These are phyloP conservation scores for Penicillium chermesinum DNA, from an alignment of 495 filamentous ascomycete species.

Conservation along the genomic window DNA sequence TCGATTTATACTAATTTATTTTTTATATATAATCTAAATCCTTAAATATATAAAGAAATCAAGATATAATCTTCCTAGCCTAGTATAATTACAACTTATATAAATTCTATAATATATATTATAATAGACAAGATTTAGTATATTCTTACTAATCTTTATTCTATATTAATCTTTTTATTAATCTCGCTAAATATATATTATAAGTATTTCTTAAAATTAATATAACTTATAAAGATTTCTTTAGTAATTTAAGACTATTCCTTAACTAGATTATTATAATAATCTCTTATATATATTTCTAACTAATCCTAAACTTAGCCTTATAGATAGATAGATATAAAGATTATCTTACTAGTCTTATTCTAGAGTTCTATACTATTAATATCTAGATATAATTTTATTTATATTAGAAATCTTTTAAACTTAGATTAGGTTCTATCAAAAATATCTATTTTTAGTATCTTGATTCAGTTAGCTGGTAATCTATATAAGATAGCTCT, in stretches of 20 bases:
- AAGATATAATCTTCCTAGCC: not conserved
- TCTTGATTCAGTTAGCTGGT: not conserved
- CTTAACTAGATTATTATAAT: not conserved
- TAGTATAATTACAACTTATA: not conserved
- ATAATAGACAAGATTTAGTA: not conserved
- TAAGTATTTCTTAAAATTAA: not conserved
- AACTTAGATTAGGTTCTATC: not conserved
- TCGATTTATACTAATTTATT: not conserved
- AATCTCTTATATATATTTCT: not conserved
- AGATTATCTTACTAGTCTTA: not conserved
- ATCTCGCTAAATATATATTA: not conserved
- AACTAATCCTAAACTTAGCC: not conserved
- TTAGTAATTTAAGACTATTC: not conserved
- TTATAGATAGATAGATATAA: not conserved
- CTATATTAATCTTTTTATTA: not conserved
- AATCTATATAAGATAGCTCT: not conserved
- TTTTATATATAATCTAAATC: not conserved
- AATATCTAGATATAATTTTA: not conserved
- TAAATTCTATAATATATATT: not conserved
- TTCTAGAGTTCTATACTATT: not conserved
- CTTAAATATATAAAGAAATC: not conserved
- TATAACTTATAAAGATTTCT: not conserved
- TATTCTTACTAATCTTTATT: not conserved
- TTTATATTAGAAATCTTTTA: not conserved
- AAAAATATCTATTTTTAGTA: not conserved